Evolutionary conservation across 192 early-diverging fungal species (phyloP).

Genomic region (Entomortierella chlamydospora): DNA sequence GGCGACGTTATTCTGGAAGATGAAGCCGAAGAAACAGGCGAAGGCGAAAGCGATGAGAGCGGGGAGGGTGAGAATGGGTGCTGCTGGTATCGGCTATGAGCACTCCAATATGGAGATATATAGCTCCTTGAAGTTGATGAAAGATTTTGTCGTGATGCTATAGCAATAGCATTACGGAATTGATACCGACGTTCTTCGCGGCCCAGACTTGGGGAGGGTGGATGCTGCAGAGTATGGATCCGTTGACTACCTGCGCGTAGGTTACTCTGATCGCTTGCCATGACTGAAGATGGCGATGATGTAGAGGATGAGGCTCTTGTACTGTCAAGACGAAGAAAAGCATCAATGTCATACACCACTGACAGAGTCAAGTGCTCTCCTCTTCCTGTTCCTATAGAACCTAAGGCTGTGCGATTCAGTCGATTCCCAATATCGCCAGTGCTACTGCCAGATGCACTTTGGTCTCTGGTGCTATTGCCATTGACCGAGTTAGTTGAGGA

Average conservation of each 20-base stretch:
- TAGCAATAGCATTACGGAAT: background rate
- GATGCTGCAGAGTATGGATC: background rate
- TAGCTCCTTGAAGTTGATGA: constrained; percentile 8
- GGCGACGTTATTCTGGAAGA: constrained; percentile 28
- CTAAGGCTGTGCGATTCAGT: background rate
- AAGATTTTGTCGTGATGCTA: constrained; percentile 3
- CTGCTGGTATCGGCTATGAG: constrained; percentile 1
- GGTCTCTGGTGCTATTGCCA: background rate
- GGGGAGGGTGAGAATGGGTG: background rate
- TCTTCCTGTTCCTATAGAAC: background rate
- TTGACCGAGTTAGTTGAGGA: background rate
- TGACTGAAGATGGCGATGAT: too few species aligned
- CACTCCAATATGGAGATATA: constrained; percentile 23
- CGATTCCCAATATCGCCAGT: background rate
- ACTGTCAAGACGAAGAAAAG: background rate
- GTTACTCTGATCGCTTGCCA: background rate
- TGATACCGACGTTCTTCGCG: constrained; percentile 11
- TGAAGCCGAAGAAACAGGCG: constrained; percentile 10
- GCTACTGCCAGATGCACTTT: background rate
- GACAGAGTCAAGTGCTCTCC: too few species aligned
- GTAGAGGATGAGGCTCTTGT: background rate
- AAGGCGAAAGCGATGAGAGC: constrained; percentile 9
- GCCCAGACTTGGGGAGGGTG: background rate
- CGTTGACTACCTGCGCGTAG: background rate
- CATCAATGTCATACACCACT: background rate